A percentile compares a stretch with the other conserved stretches of the same genome.
Conservation (phyloP, 2,329 filamentous ascomycete species). For the Amauroascus verrucosus region DNA sequence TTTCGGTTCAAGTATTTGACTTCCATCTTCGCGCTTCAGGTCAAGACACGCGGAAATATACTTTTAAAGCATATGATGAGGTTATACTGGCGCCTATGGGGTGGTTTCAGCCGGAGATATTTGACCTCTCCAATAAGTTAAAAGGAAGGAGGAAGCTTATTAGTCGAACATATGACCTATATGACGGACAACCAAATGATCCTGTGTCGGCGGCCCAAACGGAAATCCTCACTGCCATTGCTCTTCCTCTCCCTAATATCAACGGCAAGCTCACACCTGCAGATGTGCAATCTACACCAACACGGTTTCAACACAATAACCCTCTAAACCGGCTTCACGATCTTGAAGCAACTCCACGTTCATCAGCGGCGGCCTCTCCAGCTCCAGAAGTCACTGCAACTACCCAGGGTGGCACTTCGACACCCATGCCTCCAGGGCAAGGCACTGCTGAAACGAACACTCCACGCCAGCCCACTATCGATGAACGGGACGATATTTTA, state of each 20-base stretch:
- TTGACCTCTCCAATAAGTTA: conserved; percentile 74
- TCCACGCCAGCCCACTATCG: conserved; percentile 35
- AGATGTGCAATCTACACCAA: conserved; percentile 36
- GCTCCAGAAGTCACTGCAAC: conserved; percentile 65
- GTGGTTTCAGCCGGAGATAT: conserved; percentile 80
- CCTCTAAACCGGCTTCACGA: conserved; percentile 60
- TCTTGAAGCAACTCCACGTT: conserved; percentile 64
- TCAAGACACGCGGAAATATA: conserved; percentile 82
- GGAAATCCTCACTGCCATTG: conserved; percentile 47
- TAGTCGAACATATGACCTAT: conserved; percentile 81
- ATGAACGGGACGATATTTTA: conserved; percentile 64
- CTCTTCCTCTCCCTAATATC: conserved; percentile 25
- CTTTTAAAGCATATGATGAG: conserved; percentile 95
- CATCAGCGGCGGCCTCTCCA: conserved; percentile 79
- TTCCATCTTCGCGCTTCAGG: conserved; percentile 85
- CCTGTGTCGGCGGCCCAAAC: conserved; percentile 76
- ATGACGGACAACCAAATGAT: conserved; percentile 87
- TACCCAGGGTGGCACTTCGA: conserved; percentile 42
- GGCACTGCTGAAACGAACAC: conserved; percentile 3
- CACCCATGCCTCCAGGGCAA: conserved; percentile 29
- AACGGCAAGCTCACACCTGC: conserved; percentile 20
- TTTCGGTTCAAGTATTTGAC: conserved; percentile 77
- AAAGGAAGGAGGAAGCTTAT: conserved; percentile 68
- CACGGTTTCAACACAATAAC: conserved; percentile 53
- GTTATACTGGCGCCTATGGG: conserved; percentile 86